Evolutionary conservation across 345 rosid genomes (phyloP).

Genomic region (Toxicodendron radicans): DNA sequence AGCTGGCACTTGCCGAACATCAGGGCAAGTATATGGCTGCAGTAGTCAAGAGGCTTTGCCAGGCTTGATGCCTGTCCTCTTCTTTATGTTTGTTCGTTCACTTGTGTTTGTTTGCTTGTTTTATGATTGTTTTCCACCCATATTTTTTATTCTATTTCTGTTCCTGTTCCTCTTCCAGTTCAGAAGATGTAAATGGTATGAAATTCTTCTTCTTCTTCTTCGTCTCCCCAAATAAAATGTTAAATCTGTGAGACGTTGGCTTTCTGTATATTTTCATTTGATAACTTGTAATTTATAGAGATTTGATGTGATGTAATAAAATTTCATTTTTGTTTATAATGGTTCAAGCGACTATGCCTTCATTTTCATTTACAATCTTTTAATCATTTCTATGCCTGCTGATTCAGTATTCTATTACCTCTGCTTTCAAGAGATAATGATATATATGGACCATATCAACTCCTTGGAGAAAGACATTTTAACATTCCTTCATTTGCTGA

Average conservation of each 20-base stretch:
- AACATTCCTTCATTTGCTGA: background rate
- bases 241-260: conserved; percentile 16
- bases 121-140: conserved; percentile 2
- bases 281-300: conserved; percentile 9
- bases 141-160: conserved; percentile 1
- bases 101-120: conserved; percentile 24
- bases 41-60: conserved; percentile 55
- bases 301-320: conserved; percentile 23
- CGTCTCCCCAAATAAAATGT: conserved; percentile 16
- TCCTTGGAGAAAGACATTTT: background rate
- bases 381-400: background rate
- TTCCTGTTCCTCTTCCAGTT: background rate
- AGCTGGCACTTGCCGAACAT: conserved; percentile 73
- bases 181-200: conserved; percentile 35
- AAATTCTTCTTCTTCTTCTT: conserved; percentile 18
- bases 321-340: background rate
- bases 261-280: conserved; percentile 19
- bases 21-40: conserved; percentile 80
- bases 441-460: too few relatives aligned
- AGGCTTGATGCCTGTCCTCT: conserved; percentile 20
- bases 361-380: background rate
- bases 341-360: background rate
- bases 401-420: too few relatives aligned
- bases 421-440: too few relatives aligned
- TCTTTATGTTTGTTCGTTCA: background rate